phyloP scores from a whole-genome alignment of 768 basidiomycete species.

The Termitomyces sp. region DNA sequence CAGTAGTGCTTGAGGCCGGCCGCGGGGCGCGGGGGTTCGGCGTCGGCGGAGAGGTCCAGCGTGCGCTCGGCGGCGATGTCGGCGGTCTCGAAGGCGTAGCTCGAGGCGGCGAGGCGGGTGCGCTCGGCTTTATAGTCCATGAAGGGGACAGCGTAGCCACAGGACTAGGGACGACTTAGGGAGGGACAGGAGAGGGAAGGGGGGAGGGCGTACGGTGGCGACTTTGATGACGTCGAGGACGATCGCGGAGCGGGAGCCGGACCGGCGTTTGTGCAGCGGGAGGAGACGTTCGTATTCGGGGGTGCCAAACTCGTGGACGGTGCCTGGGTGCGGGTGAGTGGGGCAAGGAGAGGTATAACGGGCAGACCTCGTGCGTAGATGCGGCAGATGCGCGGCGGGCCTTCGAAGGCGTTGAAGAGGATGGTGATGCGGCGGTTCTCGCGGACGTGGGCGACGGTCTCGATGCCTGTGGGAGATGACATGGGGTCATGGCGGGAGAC shows the following conservation, averaged over 20 bases:
- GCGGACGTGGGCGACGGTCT: conserved; percentile 44
- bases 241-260: conserved; percentile 58
- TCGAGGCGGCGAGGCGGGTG: conserved; percentile 34
- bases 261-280: conserved; percentile 36
- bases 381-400: conserved; percentile 50
- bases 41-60: neutral
- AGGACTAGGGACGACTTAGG: conserved; percentile 50
- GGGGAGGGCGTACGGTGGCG: conserved; percentile 28
- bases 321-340: conserved; percentile 30
- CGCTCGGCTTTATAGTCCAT: conserved; percentile 55
- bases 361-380: conserved; percentile 51
- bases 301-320: conserved; percentile 57
- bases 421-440: conserved; percentile 60
- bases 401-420: conserved; percentile 59
- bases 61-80: conserved; percentile 25
- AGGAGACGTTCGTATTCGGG: conserved; percentile 53
- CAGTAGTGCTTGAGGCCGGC: no score
- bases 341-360: neutral
- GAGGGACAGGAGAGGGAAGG: neutral
- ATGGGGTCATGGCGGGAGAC: no score
- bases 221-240: conserved; percentile 59
- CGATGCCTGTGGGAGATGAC: conserved; percentile 25
- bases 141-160: conserved; percentile 59
- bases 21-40: no score
- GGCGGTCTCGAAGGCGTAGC: conserved; percentile 34